phyloP scores from a whole-genome alignment of 257 asterid species.

The Nemophila menziesii region DNA sequence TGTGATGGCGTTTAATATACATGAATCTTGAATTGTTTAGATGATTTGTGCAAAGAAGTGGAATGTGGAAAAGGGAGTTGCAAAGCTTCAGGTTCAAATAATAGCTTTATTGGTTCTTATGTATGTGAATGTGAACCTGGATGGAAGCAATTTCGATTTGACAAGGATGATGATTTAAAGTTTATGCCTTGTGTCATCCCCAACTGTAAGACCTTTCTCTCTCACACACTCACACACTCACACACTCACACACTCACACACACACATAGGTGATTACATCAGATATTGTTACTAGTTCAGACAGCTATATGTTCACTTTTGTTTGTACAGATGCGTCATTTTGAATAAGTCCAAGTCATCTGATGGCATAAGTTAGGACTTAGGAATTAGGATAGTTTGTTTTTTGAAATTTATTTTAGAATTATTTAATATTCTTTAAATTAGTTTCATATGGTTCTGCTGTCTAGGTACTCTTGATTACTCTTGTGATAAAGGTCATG shows the following conservation, averaged over 20 bases:
- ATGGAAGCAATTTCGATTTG: constrained; percentile 46
- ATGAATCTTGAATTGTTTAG: constrained; percentile 8
- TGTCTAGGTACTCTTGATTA: constrained; percentile 40
- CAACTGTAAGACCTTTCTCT: constrained; percentile 36
- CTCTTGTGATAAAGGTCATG: constrained; percentile 22
- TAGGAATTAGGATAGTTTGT: too few species aligned
- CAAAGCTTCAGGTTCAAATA: constrained; percentile 27
- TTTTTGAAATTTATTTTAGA: too few species aligned
- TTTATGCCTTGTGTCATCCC: constrained; percentile 73
- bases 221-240: not conserved
- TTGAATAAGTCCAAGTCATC: not conserved
- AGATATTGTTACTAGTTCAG: not conserved
- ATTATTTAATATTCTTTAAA: not conserved
- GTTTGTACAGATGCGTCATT: not conserved
- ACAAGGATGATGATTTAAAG: constrained; percentile 15
- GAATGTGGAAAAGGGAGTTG: constrained; percentile 62
- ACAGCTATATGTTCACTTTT: not conserved
- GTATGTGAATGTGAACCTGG: constrained; percentile 58
- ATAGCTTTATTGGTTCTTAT: constrained; percentile 31
- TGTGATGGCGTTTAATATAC: not conserved
- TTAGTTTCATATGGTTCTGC: constrained; percentile 1
- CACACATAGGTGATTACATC: not conserved
- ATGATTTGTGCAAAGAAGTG: constrained; percentile 23
- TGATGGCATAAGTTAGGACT: too few species aligned
- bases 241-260: not conserved